A percentile compares a stretch with the other conserved stretches of the same genome.
These are phyloP conservation scores for Solanum ossicruentum DNA, from an alignment of 257 asterid species.

Conservation along the genomic window DNA sequence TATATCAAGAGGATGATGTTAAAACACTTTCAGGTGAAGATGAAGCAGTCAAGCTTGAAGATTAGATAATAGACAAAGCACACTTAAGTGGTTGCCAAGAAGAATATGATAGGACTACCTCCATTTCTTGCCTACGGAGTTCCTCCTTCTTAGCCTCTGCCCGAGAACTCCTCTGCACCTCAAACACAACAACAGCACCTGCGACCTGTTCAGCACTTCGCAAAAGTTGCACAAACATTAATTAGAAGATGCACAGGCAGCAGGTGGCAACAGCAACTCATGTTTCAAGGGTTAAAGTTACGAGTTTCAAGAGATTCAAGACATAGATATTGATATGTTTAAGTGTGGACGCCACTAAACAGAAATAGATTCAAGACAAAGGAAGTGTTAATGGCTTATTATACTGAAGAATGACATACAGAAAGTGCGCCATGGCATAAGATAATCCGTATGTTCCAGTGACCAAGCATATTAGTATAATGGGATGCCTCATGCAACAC, in stretches of 20 bases:
- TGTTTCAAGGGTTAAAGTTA: neutral
- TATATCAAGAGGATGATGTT: neutral
- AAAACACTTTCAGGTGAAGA: neutral
- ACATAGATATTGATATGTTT: neutral
- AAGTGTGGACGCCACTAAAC: neutral
- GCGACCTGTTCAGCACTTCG: conserved; percentile 48
- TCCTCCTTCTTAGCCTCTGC: conserved; percentile 96
- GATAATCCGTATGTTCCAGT: neutral
- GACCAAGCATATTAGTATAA: neutral
- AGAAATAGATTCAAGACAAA: neutral
- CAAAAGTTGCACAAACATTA: neutral
- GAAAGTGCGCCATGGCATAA: neutral
- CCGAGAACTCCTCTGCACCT: conserved; percentile 83
- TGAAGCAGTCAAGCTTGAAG: neutral
- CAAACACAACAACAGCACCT: conserved; percentile 69
- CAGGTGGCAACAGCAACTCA: neutral
- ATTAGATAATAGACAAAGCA: neutral
- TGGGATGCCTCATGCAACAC: neutral
- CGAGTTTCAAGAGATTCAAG: neutral
- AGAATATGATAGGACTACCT: conserved; percentile 26
- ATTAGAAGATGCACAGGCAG: neutral
- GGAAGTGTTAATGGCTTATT: neutral
- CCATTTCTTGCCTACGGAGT: conserved; percentile 59
- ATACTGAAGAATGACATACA: neutral
- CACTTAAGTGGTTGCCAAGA: neutral